These are phyloP conservation scores for Aspergillus sp. DNA, from an alignment of 2,329 filamentous ascomycete genomes.

Conservation along the genomic window DNA sequence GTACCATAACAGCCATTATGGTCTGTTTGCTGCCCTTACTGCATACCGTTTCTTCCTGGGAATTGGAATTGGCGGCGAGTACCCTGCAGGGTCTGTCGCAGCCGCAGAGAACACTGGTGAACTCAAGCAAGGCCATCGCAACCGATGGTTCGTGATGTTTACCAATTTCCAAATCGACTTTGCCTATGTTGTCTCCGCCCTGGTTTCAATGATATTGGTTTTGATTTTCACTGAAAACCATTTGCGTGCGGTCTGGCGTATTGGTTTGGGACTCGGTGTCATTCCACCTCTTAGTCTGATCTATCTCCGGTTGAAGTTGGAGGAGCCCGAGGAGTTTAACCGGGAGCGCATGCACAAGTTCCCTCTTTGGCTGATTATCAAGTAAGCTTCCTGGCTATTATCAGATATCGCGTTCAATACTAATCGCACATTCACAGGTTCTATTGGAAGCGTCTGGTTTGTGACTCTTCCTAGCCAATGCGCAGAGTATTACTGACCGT, in stretches of 20 bases:
- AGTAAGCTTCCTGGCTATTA: slow-evolving; percentile 25
- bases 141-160: slow-evolving; percentile 88
- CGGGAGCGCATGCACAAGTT: slow-evolving; percentile 68
- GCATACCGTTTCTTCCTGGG: slow-evolving; percentile 83
- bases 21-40: slow-evolving; percentile 75
- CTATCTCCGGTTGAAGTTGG: slow-evolving; percentile 69
- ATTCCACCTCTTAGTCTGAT: slow-evolving; percentile 75
- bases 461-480: neutral
- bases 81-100: slow-evolving; percentile 69
- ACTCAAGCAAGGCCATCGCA: slow-evolving; percentile 76
- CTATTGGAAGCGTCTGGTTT: slow-evolving; percentile 71
- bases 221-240: slow-evolving; percentile 63
- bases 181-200: slow-evolving; percentile 78
- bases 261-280: slow-evolving; percentile 74
- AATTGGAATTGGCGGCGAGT: slow-evolving; percentile 71
- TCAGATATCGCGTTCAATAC: neutral
- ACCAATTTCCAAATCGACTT: slow-evolving; percentile 86
- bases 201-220: slow-evolving; percentile 70
- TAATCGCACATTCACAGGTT: slow-evolving; percentile 49
- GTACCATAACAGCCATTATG: slow-evolving; percentile 65
- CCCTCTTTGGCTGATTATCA: slow-evolving; percentile 52
- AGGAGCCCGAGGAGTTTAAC: slow-evolving; percentile 77
- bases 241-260: slow-evolving; percentile 76
- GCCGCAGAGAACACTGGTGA: slow-evolving; percentile 83
- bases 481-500: neutral